phyloP scores from a whole-genome alignment of 1,284 basidiomycete species.

The Boletus sp. region DNA sequence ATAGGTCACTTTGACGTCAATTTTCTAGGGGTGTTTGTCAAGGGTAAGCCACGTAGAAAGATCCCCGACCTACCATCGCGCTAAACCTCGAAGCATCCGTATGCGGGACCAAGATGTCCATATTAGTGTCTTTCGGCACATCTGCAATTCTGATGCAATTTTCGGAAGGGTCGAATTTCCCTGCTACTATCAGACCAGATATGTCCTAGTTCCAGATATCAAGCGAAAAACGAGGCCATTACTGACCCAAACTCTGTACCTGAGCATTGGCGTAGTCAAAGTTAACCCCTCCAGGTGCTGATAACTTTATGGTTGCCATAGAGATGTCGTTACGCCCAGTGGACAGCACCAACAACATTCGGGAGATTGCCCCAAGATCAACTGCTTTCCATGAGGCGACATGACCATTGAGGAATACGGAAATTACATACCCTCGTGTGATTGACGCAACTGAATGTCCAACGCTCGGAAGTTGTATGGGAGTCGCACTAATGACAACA shows the following conservation, averaged over 20 bases:
- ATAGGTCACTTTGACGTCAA: slow-evolving; percentile 60
- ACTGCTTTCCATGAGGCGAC: slow-evolving; percentile 41
- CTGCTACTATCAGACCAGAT: slow-evolving; percentile 11
- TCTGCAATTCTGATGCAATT: slow-evolving; percentile 46
- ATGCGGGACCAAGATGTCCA: slow-evolving; percentile 59
- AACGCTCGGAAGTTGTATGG: slow-evolving; percentile 57
- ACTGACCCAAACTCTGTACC: slow-evolving; percentile 38
- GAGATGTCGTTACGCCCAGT: slow-evolving; percentile 64
- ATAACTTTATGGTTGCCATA: slow-evolving; percentile 50
- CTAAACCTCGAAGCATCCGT: slow-evolving; percentile 54
- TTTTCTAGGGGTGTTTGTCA: slow-evolving; percentile 42
- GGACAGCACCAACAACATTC: slow-evolving; percentile 51
- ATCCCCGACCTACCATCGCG: slow-evolving; percentile 44
- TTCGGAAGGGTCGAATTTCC: slow-evolving; percentile 35
- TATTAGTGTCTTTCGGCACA: slow-evolving; percentile 40
- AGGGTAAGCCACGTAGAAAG: neutral
- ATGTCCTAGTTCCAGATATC: slow-evolving; percentile 12
- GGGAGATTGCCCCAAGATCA: slow-evolving; percentile 58
- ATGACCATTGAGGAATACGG: slow-evolving; percentile 1
- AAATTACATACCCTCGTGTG: slow-evolving; percentile 50
- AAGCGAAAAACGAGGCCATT: slow-evolving; percentile 3
- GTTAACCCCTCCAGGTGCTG: slow-evolving; percentile 46
- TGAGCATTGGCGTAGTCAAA: slow-evolving; percentile 48
- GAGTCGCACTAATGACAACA: slow-evolving; percentile 48
- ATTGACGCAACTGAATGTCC: slow-evolving; percentile 56